Base-by-base conservation (phyloP, 768 basidiomycete genomes). In the Chalciporus sphaerocephalus region DNA sequence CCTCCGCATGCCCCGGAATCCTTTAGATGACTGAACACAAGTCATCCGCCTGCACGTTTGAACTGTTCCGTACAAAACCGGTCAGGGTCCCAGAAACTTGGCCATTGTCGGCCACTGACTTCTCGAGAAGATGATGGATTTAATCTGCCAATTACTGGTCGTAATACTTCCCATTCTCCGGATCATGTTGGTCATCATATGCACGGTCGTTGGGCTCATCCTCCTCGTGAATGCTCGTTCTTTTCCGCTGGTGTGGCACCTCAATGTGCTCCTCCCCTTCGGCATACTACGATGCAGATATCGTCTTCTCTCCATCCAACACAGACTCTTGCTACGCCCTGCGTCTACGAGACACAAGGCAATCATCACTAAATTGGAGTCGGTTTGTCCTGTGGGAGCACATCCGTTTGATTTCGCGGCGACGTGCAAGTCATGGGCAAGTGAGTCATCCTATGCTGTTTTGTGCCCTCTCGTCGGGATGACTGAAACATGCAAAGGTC, bases 401-500 rank as follows among this genome's bases (percentile, higher is more conserved):
- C 22, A 56, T 42, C 55, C 55, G 15, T 56, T 56, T 16, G 25
- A 52, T 8, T 50, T 57, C 30, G 37, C 21, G 5, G 20, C 35
- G 13, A 44, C 33, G 5, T 37, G 13, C 12, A 44, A 12, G 22
- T 46, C 47, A 24, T 54, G 53, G 53, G 52, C 53, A 25, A 50
- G 53, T 54, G 18, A 50, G 53, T 54, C 16, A 10, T 30, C n/a
- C 10, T 40, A 22, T 20, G 12, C 24, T 12, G 25, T 42, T 40
- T 13, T 9, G 18, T 22, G 13, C 10, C 6, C 38, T 33, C 47
- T 39, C 27, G 21, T 44, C 6, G 1, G 23, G 28, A 16, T 38
- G n/a, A 38, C 53, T 51, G 6, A 45, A 27, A 24, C 4, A 15
- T 32, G 2, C 23, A 16, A 44, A 55, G 54, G 53, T 45, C 53